Evolutionary conservation across 768 basidiomycete species (phyloP).

Genomic region (Roridomyces roridus): DNA sequence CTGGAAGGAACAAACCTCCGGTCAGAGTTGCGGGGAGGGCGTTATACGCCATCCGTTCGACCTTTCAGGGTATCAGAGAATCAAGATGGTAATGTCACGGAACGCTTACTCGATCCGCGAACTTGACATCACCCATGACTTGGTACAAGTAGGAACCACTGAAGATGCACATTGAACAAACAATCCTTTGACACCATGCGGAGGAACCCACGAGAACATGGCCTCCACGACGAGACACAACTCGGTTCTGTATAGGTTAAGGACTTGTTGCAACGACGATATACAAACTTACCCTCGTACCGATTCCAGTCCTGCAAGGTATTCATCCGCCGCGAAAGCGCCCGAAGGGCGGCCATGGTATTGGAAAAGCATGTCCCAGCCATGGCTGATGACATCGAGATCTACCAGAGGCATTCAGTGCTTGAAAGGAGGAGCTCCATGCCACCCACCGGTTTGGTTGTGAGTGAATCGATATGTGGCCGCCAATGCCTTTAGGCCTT

Average conservation of each 20-base stretch:
- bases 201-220: constrained; percentile 57
- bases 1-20: constrained; percentile 33
- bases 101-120: constrained; percentile 49
- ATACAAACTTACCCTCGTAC: constrained; percentile 49
- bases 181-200: background rate
- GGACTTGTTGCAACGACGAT: background rate
- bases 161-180: background rate
- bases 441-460: constrained; percentile 52
- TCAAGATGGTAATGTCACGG: background rate
- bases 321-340: constrained; percentile 63
- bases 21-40: constrained; percentile 45
- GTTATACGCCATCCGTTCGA: constrained; percentile 49
- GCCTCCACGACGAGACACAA: constrained; percentile 64
- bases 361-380: constrained; percentile 62
- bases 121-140: constrained; percentile 59
- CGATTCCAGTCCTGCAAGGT: constrained; percentile 59
- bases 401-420: too few species aligned
- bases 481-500: constrained; percentile 60
- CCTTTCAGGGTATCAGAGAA: constrained; percentile 2
- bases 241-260: constrained; percentile 48
- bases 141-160: constrained; percentile 63
- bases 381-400: constrained; percentile 26
- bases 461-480: constrained; percentile 61
- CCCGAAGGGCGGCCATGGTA: constrained; percentile 65
- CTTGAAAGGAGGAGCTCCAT: background rate